These are phyloP conservation scores for Lasiosphaeriaceae sp. DNA, from an alignment of 495 filamentous ascomycete genomes.

Conservation along the genomic window DNA sequence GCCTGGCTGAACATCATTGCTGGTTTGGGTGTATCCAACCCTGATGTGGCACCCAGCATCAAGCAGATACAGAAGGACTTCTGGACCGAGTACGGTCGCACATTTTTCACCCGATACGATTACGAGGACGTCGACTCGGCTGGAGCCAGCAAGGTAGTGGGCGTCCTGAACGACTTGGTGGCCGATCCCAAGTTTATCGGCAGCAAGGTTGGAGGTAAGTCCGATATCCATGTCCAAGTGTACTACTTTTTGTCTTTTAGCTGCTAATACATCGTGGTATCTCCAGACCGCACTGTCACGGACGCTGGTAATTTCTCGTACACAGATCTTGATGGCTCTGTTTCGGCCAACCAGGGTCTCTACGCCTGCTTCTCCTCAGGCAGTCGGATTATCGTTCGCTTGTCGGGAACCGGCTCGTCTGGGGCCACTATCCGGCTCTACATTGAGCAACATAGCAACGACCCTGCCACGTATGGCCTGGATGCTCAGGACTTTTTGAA, in stretches of 20 bases:
- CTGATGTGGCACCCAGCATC: constrained; percentile 76
- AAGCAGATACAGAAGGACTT: constrained; percentile 93
- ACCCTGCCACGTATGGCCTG: constrained; percentile 66
- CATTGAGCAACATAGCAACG: constrained; percentile 82
- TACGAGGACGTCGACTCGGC: constrained; percentile 92
- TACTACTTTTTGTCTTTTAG: too few species aligned
- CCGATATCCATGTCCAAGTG: neutral
- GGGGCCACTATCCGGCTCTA: constrained; percentile 96
- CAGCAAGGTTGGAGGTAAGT: constrained; percentile 66
- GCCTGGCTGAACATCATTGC: constrained; percentile 99
- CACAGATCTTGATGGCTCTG: constrained; percentile 92
- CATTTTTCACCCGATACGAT: constrained; percentile 98
- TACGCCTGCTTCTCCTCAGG: constrained; percentile 94
- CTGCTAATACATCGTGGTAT: constrained; percentile 8
- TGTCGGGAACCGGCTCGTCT: constrained; percentile 91
- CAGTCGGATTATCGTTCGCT: constrained; percentile 85
- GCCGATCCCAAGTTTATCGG: constrained; percentile 68
- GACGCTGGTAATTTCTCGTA: constrained; percentile 96
- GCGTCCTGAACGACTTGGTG: constrained; percentile 67
- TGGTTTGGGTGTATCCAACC: constrained; percentile 78
- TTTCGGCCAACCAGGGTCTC: constrained; percentile 92
- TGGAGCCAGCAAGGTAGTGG: constrained; percentile 83
- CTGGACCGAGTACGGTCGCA: constrained; percentile 94
- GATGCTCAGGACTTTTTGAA: constrained; percentile 93
- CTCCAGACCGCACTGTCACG: constrained; percentile 65